These are phyloP conservation scores for Spergularia marina DNA, from an alignment of 148 eudicot species.

Conservation along the genomic window DNA sequence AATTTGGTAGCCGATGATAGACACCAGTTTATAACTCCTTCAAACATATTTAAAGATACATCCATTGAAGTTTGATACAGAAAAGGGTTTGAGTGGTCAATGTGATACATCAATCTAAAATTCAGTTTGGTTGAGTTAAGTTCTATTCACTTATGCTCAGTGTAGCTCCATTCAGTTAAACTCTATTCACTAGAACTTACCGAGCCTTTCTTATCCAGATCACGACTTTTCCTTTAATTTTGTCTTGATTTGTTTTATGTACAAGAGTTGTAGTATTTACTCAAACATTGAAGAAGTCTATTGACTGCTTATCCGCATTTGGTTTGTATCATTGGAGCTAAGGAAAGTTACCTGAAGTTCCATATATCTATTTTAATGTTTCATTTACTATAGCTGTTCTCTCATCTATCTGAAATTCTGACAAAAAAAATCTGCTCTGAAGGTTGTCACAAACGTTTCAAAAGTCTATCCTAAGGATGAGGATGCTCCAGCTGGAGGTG, in stretches of 20 bases:
- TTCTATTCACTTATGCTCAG: not conserved
- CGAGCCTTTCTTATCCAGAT: no score
- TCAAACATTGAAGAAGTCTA: not conserved
- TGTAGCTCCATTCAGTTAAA: no score
- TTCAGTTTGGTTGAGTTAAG: not conserved
- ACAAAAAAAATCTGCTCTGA: conserved; percentile 17
- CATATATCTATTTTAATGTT: not conserved
- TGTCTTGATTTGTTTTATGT: no score
- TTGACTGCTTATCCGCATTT: not conserved
- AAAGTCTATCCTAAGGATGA: conserved; percentile 89
- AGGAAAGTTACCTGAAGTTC: not conserved
- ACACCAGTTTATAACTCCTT: no score
- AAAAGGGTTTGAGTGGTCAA: no score
- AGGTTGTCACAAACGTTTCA: conserved; percentile 74
- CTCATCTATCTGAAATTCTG: conserved; percentile 6
- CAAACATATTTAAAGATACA: no score
- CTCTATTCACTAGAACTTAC: no score
- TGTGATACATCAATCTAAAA: no score
- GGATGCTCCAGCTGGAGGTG: conserved; percentile 98
- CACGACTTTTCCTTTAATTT: no score
- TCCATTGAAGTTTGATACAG: no score
- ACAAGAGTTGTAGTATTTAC: no score
- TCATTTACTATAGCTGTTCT: not conserved
- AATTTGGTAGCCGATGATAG: no score
- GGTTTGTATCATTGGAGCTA: not conserved